Evolutionary conservation across 148 eudicot genomes (phyloP).

Genomic region (Dianthus caryophyllus): DNA sequence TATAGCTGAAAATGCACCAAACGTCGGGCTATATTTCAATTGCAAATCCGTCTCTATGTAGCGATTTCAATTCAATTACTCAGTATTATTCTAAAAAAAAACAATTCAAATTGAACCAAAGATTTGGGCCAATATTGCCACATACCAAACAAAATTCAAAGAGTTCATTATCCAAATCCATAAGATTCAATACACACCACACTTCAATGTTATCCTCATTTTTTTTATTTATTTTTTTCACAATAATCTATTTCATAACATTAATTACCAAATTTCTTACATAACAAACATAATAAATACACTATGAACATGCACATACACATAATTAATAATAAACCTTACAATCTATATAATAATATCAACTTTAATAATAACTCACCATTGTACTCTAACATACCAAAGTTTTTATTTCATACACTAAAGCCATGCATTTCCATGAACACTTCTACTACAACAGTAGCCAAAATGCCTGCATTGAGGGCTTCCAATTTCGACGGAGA

Average conservation of each 20-base stretch:
- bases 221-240: no score
- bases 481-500: slow-evolving; percentile 30
- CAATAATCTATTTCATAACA: no score
- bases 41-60: no score
- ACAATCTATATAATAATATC: neutral
- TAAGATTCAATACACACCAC: slow-evolving; percentile 19
- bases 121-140: no score
- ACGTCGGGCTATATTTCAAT: no score
- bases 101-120: no score
- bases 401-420: slow-evolving; percentile 3
- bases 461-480: slow-evolving; percentile 24
- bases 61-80: no score
- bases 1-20: no score
- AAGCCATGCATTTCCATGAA: slow-evolving; percentile 1
- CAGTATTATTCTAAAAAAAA: no score
- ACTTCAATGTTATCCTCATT: slow-evolving; percentile 3
- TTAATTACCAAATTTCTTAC: neutral
- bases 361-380: slow-evolving; percentile 1
- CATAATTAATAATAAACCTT: neutral
- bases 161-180: slow-evolving; percentile 5
- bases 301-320: slow-evolving; percentile 23
- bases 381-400: slow-evolving; percentile 6
- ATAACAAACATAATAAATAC: neutral
- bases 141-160: neutral
- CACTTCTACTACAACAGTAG: slow-evolving; percentile 2